These are phyloP conservation scores for Penicillium sp. DNA, from an alignment of 2,329 filamentous ascomycete genomes.

Conservation along the genomic window DNA sequence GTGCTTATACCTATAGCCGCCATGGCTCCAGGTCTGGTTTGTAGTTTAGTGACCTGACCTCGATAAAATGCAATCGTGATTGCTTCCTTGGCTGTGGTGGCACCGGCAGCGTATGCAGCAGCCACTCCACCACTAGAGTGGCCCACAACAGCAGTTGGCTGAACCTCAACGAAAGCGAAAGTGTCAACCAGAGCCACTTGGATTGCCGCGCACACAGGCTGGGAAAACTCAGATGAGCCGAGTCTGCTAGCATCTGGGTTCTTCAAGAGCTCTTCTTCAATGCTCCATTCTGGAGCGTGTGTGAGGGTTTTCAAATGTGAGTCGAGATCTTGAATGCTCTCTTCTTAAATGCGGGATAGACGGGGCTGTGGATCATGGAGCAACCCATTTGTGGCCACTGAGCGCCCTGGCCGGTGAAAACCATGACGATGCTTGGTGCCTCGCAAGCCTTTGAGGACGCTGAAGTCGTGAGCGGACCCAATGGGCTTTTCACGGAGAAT, in stretches of 20 bases:
- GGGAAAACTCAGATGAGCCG: constrained; percentile 1
- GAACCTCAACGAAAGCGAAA: constrained; percentile 4
- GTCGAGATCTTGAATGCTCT: constrained; percentile 3
- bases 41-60: constrained; percentile 7
- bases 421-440: constrained; percentile 3
- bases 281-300: constrained; percentile 9
- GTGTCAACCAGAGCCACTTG: constrained; percentile 18
- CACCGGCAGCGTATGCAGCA: constrained; percentile 18
- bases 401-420: constrained; percentile 24
- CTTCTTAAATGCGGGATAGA: background rate
- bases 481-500: background rate
- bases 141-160: constrained; percentile 14
- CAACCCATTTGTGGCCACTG: constrained; percentile 24
- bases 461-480: background rate
- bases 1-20: constrained; percentile 13
- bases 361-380: background rate
- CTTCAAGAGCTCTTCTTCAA: constrained; percentile 10
- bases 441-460: background rate
- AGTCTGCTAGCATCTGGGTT: background rate
- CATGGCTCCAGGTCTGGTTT: constrained; percentile 9
- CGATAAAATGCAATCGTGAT: constrained; percentile 19
- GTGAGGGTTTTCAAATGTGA: background rate
- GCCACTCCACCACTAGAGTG: constrained; percentile 23
- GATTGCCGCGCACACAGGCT: constrained; percentile 19
- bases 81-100: constrained; percentile 6